Base-by-base conservation (phyloP, 2,329 filamentous ascomycete genomes). In the Fusarium sarcochroum region DNA sequence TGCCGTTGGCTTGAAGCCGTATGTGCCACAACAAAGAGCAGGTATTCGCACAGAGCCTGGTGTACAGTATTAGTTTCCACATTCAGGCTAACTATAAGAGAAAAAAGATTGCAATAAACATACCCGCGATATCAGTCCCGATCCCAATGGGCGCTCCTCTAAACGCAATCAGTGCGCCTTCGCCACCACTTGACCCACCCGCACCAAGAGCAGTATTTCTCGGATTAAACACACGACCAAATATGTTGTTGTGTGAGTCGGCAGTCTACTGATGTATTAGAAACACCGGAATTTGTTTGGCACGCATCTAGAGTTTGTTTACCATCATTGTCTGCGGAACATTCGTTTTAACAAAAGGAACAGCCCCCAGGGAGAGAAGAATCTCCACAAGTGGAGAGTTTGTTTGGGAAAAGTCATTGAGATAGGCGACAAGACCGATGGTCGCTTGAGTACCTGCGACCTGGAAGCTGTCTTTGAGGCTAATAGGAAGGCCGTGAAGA, bases 151-250 rank as follows among this genome's bases (percentile, higher is more conserved):
- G 63, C 8, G 76, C 76, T 15, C 78, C 79, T 8, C 77, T 67
- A 21, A 79, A 70, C 2, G 76, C 76, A 15, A 80, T 55, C 3
- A 80, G 56, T 3, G 78, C 76, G 2, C 71, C 76, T 40, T 78
- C 76, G 3, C 90, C 90, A 15, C 89, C 89, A 0, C 85, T 86
- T 5, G 83, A 86, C 4, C 90, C 89, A 5, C 90, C 89, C 0
- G 87, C 84, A 0, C 85, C 87, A 23, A 87, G 80, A 18, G 80
- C 79, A 3, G 85, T 81, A 58, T 89, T 89, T 50, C 83, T 76
- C 0, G 90, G 89, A 68, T 90, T 90, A 35, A 89, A 76, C 0
- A 84, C 85, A 20, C 86, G 83, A 2, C 87, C 88, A 63, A 86
- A 87, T 25, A 89, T 75, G 68, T 91, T 90, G 66, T 69, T 67